phyloP scores from a whole-genome alignment of 2,329 filamentous ascomycete genomes.

The Colletotrichum sp. region DNA sequence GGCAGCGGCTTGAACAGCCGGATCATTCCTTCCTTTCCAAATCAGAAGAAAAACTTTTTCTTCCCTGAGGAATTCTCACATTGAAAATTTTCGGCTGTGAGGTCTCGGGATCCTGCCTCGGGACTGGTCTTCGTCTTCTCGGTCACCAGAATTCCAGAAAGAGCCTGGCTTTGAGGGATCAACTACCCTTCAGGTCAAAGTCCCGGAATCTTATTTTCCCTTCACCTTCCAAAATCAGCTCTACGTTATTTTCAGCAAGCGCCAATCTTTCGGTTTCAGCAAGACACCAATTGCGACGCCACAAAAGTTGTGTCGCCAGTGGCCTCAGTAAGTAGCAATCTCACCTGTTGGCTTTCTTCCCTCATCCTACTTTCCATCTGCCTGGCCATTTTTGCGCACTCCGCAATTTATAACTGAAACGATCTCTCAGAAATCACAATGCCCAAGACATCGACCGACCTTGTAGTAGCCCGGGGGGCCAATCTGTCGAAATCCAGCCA shows the following conservation, averaged over 20 bases:
- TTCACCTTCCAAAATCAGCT: fast-evolving
- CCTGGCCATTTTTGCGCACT: background rate
- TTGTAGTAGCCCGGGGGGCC: too few relatives aligned
- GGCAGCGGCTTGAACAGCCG: too few relatives aligned
- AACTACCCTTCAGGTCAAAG: background rate
- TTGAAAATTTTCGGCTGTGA: fast-evolving
- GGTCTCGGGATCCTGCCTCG: fast-evolving
- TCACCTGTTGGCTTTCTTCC: background rate
- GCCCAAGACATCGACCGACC: fast-evolving
- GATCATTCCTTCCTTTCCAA: background rate
- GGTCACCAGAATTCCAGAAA: fast-evolving
- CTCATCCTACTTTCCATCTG: background rate
- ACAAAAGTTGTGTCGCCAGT: fast-evolving
- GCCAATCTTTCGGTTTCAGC: fast-evolving
- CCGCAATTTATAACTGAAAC: fast-evolving
- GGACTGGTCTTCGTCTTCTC: fast-evolving
- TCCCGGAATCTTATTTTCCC: background rate
- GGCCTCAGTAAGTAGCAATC: background rate
- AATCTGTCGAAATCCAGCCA: too few relatives aligned
- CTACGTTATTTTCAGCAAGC: background rate
- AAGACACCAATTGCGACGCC: fast-evolving
- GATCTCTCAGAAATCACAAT: background rate
- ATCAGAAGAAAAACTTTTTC: too few relatives aligned
- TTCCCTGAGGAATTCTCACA: fast-evolving
- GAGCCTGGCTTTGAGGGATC: background rate